phyloP scores from a whole-genome alignment of 1,139 yeast genomes.

The Kodamaea anthophila region DNA sequence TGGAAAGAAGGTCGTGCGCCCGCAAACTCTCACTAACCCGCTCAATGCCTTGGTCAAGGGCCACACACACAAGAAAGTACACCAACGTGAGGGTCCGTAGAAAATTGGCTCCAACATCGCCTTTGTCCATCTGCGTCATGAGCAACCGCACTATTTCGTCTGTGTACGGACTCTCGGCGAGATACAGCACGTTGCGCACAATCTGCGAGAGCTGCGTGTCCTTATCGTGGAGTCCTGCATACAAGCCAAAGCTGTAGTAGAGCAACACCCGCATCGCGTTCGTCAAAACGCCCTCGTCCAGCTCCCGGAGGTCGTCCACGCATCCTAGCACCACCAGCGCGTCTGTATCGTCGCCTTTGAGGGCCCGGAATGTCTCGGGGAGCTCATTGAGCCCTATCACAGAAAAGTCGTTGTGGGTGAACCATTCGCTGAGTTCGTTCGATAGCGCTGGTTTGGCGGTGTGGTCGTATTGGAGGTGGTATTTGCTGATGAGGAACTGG shows the following conservation, averaged over 20 bases:
- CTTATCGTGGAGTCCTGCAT: constrained; percentile 20
- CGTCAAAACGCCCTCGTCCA: constrained; percentile 4
- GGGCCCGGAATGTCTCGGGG: constrained; percentile 10
- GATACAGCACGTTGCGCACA: constrained; percentile 5
- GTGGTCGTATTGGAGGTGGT: constrained; percentile 42
- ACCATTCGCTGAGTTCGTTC: constrained; percentile 61
- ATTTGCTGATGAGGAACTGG: constrained; percentile 30
- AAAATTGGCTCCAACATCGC: constrained; percentile 16
- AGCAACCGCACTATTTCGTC: constrained; percentile 8
- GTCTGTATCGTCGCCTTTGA: constrained; percentile 5
- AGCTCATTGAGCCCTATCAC: constrained; percentile 18
- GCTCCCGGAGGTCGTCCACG: constrained; percentile 4
- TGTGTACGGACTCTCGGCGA: constrained; percentile 1
- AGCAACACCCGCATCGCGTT: constrained; percentile 11
- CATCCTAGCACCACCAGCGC: constrained; percentile 1
- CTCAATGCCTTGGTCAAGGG: constrained; percentile 8
- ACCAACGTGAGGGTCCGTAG: constrained; percentile 46
- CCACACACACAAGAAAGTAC: constrained; percentile 40
- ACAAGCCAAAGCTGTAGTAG: constrained; percentile 43
- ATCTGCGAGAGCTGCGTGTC: constrained; percentile 28
- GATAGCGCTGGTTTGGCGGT: constrained; percentile 34
- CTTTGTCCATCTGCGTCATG: constrained; percentile 12
- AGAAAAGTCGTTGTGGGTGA: constrained; percentile 44
- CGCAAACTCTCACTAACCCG: constrained; percentile 14
- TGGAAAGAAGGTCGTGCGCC: constrained; percentile 32